These are phyloP conservation scores for Aegilops bicornis DNA, from an alignment of 176 grass and related monocot species.

Conservation along the genomic window DNA sequence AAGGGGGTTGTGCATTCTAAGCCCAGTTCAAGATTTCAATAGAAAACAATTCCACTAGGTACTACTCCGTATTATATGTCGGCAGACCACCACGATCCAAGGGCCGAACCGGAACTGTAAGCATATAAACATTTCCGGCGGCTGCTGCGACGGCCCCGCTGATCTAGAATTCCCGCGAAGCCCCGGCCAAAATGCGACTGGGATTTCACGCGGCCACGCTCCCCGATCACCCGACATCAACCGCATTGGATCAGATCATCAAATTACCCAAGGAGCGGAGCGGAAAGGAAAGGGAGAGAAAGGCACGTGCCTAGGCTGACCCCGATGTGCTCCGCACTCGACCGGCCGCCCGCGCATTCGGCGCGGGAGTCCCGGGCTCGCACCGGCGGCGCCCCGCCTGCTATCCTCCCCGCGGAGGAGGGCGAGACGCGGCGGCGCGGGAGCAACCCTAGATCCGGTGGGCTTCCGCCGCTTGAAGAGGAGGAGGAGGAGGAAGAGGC, in stretches of 20 bases:
- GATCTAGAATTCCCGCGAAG: background rate
- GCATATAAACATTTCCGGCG: background rate
- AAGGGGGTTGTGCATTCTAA: background rate
- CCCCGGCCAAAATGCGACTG: background rate
- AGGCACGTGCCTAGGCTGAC: slow-evolving; percentile 25
- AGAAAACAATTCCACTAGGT: background rate
- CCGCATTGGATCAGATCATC: slow-evolving; percentile 14
- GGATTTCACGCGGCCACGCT: background rate
- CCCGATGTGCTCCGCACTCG: slow-evolving; percentile 6
- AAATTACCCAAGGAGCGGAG: background rate
- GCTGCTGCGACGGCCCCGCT: background rate
- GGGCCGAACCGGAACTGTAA: background rate
- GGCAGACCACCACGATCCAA: background rate
- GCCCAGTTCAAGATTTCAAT: background rate
- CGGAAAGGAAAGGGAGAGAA: background rate
- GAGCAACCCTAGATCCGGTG: slow-evolving; percentile 36
- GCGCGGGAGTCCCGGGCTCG: background rate
- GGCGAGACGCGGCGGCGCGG: background rate
- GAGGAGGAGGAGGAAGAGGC: background rate
- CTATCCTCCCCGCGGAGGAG: background rate
- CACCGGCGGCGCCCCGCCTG: background rate
- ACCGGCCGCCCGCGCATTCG: slow-evolving; percentile 21
- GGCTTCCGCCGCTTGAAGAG: background rate
- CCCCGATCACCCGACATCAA: background rate
- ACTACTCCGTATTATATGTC: background rate